Evolutionary conservation across 2,329 filamentous ascomycete genomes (phyloP), one percentile per base, ranked within the genome.

Genomic region (Hypoxylon sp.): DNA sequence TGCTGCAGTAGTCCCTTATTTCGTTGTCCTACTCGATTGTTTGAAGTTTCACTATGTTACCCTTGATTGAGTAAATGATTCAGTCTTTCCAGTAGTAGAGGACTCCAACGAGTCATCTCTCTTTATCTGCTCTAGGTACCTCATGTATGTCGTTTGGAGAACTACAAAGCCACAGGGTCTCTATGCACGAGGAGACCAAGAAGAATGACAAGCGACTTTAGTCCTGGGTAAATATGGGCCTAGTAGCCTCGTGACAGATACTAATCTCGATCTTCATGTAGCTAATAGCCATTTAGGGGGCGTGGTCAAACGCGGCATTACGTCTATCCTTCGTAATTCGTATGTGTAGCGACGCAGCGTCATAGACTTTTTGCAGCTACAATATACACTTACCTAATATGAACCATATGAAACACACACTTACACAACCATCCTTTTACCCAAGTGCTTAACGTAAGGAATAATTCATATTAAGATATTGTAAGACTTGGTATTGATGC

Each of bases 261-360:
- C 48, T 55, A 57, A 68, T 68, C 65, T 68, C 65, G 65, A 68
- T 68, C 57, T 43, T 52, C 32, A 4, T 34, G 30, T 32, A 47
- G 56, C 43, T 25, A 47, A 54, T 34, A 65, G 45, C 54, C 39
- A n/a, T 57, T 32, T 37, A 3, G 25, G 58, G 48, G 39, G 19
- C 41, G 30, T 54, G 58, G 63, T 47, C 59, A 51, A 57, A 51
- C 32, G 53, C 53, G 61, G 56, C 53, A 68, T 68, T 68, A 65
- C 65, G 65, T 68, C 61, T 39, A 9, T 23, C 19, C 27, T 54
- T 56, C 54, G 61, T 65, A 65, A 64, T 47, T 56, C 52, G 48
- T 65, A 46, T 29, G 27, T 43, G 37, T 48, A 58, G 48, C 37
- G 7, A 37, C 7, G n/a, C 30, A 37, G 48, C 65, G 65, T 68